Conservation (phyloP, 768 basidiomycete genomes). For the Melanogaster broomeanus region DNA sequence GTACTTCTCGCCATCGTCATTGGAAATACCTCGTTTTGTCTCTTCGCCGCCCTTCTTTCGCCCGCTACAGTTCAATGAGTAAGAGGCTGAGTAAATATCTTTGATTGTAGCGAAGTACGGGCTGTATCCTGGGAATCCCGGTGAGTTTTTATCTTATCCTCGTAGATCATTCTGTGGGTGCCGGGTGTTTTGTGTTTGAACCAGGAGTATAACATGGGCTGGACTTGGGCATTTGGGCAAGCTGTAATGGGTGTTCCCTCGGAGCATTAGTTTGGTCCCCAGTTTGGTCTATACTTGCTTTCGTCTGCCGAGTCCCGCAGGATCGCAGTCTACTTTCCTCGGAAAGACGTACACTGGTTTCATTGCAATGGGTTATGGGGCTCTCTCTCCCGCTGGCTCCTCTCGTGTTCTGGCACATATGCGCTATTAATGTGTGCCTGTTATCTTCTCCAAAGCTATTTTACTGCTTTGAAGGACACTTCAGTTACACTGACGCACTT, state of each 20-base stretch:
- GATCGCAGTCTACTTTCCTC: too few relatives aligned
- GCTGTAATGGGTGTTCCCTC: neutral
- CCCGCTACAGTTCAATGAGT: neutral
- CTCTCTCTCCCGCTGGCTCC: neutral
- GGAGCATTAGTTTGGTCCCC: too few relatives aligned
- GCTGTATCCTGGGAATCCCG: neutral
- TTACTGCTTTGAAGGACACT: neutral
- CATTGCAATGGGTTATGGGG: neutral
- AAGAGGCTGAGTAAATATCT: neutral
- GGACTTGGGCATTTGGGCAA: neutral
- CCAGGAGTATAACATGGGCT: neutral
- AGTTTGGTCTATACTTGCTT: neutral
- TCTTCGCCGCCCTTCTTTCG: neutral
- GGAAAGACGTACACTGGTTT: neutral
- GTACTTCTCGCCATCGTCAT: neutral
- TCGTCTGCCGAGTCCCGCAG: neutral
- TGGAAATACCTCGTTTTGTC: neutral
- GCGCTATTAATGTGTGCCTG: neutral
- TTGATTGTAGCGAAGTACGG: conserved; percentile 4
- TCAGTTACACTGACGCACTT: conserved; percentile 1
- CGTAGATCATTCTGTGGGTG: neutral
- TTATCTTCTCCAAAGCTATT: neutral
- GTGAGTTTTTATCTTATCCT: conserved; percentile 9
- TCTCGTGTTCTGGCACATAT: too few relatives aligned
- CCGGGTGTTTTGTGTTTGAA: too few relatives aligned